Evolutionary conservation across 2,329 filamentous ascomycete genomes (phyloP).

Genomic region (Xylaria sp.): DNA sequence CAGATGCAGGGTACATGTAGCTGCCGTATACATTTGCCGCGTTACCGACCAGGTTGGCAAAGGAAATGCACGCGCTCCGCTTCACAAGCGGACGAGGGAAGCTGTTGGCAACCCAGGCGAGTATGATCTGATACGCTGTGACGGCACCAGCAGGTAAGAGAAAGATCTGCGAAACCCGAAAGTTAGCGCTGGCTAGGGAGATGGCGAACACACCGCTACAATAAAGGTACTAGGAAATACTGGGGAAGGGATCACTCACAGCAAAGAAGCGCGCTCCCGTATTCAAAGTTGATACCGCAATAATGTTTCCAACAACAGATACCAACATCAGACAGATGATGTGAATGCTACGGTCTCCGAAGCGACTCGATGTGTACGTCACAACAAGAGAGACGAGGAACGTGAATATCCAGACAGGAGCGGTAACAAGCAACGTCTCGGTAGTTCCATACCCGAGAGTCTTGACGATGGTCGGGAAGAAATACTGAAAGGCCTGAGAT

Average conservation of each 20-base stretch:
- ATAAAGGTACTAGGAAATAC: neutral
- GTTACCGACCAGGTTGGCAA: constrained; percentile 76
- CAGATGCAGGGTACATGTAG: constrained; percentile 59
- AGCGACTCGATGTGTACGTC: constrained; percentile 65
- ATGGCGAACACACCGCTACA: neutral
- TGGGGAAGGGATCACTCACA: constrained; percentile 20
- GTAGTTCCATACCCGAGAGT: constrained; percentile 68
- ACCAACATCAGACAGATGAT: constrained; percentile 65
- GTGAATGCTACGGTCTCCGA: constrained; percentile 66
- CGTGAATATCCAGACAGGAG: constrained; percentile 65
- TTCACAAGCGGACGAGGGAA: constrained; percentile 76
- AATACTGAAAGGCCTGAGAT: constrained; percentile 70
- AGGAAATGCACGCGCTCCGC: constrained; percentile 72
- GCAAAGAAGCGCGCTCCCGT: constrained; percentile 68
- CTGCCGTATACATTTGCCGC: constrained; percentile 60
- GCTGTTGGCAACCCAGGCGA: constrained; percentile 76
- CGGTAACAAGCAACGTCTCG: constrained; percentile 67
- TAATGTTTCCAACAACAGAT: constrained; percentile 65
- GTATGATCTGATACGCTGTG: constrained; percentile 66
- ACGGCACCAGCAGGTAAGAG: constrained; percentile 68
- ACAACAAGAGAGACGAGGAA: constrained; percentile 65
- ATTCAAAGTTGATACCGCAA: constrained; percentile 63
- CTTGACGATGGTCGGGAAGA: constrained; percentile 72
- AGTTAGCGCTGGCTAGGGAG: constrained; percentile 2
- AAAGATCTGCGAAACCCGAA: constrained; percentile 57